Percentiles rank a stretch among this genome's conserved stretches.
Conservation (phyloP, 192 early-diverging fungal genomes). For the Coemansia sp. region DNA sequence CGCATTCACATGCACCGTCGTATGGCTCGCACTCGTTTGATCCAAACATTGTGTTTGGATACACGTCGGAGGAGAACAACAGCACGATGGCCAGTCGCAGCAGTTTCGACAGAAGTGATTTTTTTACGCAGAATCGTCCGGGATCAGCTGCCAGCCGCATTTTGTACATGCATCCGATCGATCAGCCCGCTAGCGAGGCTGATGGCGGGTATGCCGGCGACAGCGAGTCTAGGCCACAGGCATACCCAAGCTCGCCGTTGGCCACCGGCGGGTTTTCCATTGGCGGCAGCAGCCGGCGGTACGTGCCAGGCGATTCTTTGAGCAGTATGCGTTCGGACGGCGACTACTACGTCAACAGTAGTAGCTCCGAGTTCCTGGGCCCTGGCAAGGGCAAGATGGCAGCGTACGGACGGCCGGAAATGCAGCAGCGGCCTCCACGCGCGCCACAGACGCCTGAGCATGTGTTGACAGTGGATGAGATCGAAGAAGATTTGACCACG, state of each 20-base stretch:
- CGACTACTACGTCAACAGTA: background rate
- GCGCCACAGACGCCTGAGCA: slow-evolving; percentile 14
- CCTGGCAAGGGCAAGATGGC: slow-evolving; percentile 28
- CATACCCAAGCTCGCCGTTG: background rate
- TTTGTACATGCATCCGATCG: slow-evolving; percentile 42
- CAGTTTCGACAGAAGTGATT: slow-evolving; percentile 47
- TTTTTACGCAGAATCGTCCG: slow-evolving; percentile 22
- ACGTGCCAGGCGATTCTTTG: background rate
- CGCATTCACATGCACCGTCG: slow-evolving; percentile 28
- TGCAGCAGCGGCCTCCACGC: slow-evolving; percentile 35
- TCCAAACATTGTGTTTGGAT: slow-evolving; percentile 45
- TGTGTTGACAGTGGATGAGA: slow-evolving; percentile 32
- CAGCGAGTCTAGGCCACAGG: slow-evolving; percentile 12
- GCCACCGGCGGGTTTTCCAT: background rate
- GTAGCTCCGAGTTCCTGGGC: background rate
- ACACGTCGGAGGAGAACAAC: slow-evolving; percentile 50
- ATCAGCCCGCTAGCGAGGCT: slow-evolving; percentile 15
- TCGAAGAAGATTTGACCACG: slow-evolving; percentile 39
- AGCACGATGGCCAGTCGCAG: slow-evolving; percentile 56
- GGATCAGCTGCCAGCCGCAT: slow-evolving; percentile 39
- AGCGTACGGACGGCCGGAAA: slow-evolving; percentile 19
- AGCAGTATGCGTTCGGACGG: slow-evolving; percentile 16
- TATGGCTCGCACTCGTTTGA: slow-evolving; percentile 46
- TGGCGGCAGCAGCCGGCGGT: slow-evolving; percentile 10
- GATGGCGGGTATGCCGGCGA: slow-evolving; percentile 21